Percentiles rank a stretch among this genome's conserved stretches.
phyloP scores from a whole-genome alignment of 2,329 filamentous ascomycete genomes.

The Exophiala sp. region DNA sequence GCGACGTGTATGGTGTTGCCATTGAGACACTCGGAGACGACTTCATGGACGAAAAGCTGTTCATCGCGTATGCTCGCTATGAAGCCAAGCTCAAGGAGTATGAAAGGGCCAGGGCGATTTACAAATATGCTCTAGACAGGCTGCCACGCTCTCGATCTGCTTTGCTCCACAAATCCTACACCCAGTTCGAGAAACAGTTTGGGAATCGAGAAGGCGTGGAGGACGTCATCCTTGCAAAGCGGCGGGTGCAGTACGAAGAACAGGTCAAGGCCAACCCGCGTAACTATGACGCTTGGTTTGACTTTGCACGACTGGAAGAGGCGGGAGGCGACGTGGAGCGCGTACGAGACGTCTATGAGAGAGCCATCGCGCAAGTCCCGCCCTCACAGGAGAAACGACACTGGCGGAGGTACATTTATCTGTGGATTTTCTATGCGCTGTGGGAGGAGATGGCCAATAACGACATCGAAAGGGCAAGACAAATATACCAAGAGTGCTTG shows the following conservation, averaged over 20 bases:
- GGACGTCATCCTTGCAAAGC: constrained; percentile 90
- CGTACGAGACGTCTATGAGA: constrained; percentile 87
- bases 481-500: constrained; percentile 86
- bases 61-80: constrained; percentile 91
- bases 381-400: constrained; percentile 95
- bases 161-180: constrained; percentile 85
- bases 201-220: constrained; percentile 90
- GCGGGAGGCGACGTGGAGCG: constrained; percentile 72
- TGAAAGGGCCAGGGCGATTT: constrained; percentile 87
- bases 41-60: constrained; percentile 91
- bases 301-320: constrained; percentile 88
- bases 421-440: constrained; percentile 95
- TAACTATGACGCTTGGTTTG: constrained; percentile 97
- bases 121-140: constrained; percentile 91
- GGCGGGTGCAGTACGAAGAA: constrained; percentile 88
- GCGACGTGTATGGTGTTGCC: constrained; percentile 83
- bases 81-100: constrained; percentile 94
- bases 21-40: constrained; percentile 88
- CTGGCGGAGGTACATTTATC: constrained; percentile 94
- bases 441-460: constrained; percentile 87
- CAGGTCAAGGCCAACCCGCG: constrained; percentile 89
- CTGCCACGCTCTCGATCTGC: constrained; percentile 81
- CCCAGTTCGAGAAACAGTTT: constrained; percentile 96
- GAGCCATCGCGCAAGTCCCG: constrained; percentile 89
- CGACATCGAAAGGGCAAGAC: constrained; percentile 69